A percentile compares a stretch with the other conserved stretches of the same genome.
These are phyloP conservation scores for Dothidotthia symphoricarpi DNA, from an alignment of 2,329 filamentous ascomycete species.

Conservation along the genomic window DNA sequence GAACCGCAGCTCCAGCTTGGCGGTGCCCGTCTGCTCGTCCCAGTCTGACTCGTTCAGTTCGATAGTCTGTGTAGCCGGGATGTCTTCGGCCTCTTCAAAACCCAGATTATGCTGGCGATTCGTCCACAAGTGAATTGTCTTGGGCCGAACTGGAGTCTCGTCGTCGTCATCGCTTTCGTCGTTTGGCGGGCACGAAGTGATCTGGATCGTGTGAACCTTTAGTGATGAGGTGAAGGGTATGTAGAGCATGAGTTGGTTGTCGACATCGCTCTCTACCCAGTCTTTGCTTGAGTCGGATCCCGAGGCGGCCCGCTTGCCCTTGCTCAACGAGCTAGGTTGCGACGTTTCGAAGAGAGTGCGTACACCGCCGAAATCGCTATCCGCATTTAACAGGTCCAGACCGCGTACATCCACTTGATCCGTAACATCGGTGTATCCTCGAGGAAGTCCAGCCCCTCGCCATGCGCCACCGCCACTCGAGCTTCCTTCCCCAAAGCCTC, in stretches of 20 bases:
- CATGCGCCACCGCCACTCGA: constrained; percentile 56
- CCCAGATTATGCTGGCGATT: constrained; percentile 89
- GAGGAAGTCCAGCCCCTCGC: constrained; percentile 72
- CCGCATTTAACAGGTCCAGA: constrained; percentile 83
- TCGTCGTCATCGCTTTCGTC: constrained; percentile 59
- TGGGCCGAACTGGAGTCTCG: constrained; percentile 76
- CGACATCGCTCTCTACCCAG: constrained; percentile 94
- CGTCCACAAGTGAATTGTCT: constrained; percentile 78
- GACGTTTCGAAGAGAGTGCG: constrained; percentile 68
- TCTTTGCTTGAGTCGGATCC: constrained; percentile 59
- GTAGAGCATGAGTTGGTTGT: constrained; percentile 93
- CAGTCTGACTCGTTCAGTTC: constrained; percentile 74
- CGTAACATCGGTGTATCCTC: constrained; percentile 81
- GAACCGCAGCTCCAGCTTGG: constrained; percentile 67
- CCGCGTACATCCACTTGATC: constrained; percentile 75
- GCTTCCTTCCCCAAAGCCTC: constrained; percentile 44
- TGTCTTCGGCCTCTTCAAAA: constrained; percentile 91
- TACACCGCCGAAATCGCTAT: constrained; percentile 71
- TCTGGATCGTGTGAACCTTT: constrained; percentile 83
- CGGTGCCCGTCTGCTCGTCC: constrained; percentile 55
- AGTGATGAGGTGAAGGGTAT: constrained; percentile 83
- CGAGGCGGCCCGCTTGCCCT: constrained; percentile 56
- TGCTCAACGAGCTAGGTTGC: constrained; percentile 62
- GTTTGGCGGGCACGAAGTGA: constrained; percentile 73
- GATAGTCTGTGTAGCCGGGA: constrained; percentile 75